A percentile compares a stretch with the other conserved stretches of the same genome.
Conservation (phyloP, 768 basidiomycete species). For the Xerocomus spinulosus region DNA sequence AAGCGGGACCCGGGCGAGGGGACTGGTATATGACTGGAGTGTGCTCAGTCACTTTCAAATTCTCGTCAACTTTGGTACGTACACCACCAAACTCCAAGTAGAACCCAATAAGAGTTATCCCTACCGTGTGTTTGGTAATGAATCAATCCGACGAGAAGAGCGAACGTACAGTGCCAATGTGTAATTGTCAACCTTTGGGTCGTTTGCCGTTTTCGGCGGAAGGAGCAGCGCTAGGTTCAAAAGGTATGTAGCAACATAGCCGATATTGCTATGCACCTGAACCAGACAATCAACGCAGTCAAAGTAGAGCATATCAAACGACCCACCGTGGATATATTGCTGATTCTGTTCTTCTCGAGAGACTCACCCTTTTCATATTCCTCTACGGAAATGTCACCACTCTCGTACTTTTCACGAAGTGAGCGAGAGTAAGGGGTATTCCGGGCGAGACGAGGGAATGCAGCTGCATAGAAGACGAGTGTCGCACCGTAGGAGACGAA, state of each 20-base stretch:
- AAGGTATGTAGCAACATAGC: conserved; percentile 60
- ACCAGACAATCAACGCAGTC: neutral
- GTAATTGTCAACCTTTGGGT: conserved; percentile 72
- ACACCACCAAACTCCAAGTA: conserved; percentile 89
- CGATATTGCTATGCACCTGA: conserved; percentile 73
- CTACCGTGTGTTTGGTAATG: conserved; percentile 29
- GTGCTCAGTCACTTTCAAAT: neutral
- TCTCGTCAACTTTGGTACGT: conserved; percentile 23
- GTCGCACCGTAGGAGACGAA: conserved; percentile 80
- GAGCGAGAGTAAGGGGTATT: conserved; percentile 63
- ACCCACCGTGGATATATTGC: conserved; percentile 75
- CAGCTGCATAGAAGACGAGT: conserved; percentile 73
- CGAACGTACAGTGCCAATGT: conserved; percentile 59
- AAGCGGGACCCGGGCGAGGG: conserved; percentile 73
- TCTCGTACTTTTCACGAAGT: conserved; percentile 52
- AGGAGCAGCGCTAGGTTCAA: conserved; percentile 70
- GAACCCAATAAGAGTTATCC: conserved; percentile 71
- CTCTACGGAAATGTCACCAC: conserved; percentile 53
- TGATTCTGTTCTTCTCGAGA: conserved; percentile 79
- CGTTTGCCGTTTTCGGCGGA: conserved; percentile 38
- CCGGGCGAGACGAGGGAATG: conserved; percentile 76
- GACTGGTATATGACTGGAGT: conserved; percentile 73
- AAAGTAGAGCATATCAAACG: neutral
- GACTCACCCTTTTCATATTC: conserved; percentile 73
- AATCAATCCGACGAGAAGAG: neutral